Evolutionary conservation across 2,329 filamentous ascomycete species (phyloP).

Genomic region (Dactylella cylindrospora): DNA sequence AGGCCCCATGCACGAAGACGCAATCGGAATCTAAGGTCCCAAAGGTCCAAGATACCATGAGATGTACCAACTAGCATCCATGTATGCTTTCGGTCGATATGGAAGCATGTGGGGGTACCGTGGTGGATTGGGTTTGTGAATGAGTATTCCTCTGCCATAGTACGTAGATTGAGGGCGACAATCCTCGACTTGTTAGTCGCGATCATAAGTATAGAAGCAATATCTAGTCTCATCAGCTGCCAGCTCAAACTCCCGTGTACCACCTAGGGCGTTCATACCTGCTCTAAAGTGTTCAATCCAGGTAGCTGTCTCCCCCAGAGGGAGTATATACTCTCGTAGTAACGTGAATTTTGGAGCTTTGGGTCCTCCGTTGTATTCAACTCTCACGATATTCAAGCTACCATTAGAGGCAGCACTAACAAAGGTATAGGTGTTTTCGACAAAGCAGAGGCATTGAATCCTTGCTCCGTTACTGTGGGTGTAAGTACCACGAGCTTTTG

Average conservation of each 20-base stretch:
- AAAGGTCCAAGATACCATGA: conserved; percentile 87
- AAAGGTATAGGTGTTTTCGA: conserved; percentile 92
- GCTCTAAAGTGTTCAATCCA: conserved; percentile 88
- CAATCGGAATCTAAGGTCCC: conserved; percentile 94
- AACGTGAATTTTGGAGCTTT: conserved; percentile 67
- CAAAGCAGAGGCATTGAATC: conserved; percentile 81
- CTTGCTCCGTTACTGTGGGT: conserved; percentile 69
- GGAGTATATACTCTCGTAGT: conserved; percentile 78
- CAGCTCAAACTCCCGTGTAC: conserved; percentile 1
- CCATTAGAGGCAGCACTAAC: conserved; percentile 88
- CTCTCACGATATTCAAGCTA: conserved; percentile 82
- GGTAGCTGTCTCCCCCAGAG: conserved; percentile 71
- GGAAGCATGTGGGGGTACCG: conserved; percentile 87
- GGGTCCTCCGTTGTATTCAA: conserved; percentile 65
- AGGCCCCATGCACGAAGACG: conserved; percentile 86
- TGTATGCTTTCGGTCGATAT: conserved; percentile 78
- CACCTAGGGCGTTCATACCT: conserved; percentile 33
- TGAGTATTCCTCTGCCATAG: conserved; percentile 77
- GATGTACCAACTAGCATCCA: conserved; percentile 92
- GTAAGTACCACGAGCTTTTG: conserved; percentile 83
- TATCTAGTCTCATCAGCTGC: conserved; percentile 59
- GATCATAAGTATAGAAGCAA: conserved; percentile 76
- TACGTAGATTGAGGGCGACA: conserved; percentile 79
- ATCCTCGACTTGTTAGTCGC: conserved; percentile 84
- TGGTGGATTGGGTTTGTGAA: conserved; percentile 88